Percentiles rank a stretch among this genome's conserved stretches.
These are phyloP conservation scores for Trametopsis cervina DNA, from an alignment of 768 basidiomycete species.

Conservation along the genomic window DNA sequence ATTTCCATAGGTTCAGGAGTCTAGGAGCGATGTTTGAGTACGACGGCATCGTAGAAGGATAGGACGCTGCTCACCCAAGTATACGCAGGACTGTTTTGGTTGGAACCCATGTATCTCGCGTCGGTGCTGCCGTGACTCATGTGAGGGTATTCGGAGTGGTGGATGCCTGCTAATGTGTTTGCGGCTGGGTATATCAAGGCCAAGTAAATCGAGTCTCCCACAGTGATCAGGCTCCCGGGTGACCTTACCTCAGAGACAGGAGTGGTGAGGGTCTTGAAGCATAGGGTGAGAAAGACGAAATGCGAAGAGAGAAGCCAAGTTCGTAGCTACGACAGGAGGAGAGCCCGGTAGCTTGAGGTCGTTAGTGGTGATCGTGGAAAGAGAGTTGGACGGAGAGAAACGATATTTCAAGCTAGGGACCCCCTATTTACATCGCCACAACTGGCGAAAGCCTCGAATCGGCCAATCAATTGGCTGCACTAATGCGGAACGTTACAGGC, in stretches of 20 bases:
- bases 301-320: not conserved
- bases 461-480: not conserved
- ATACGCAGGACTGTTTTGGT: conserved; percentile 5
- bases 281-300: not conserved
- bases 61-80: conserved; percentile 6
- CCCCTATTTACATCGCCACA: conserved; percentile 11
- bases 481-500: not conserved
- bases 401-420: not conserved
- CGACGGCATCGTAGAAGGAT: not conserved
- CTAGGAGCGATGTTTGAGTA: not conserved
- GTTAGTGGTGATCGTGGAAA: conserved; percentile 6
- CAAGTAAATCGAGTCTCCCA: too few relatives aligned
- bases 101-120: conserved; percentile 1
- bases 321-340: not conserved
- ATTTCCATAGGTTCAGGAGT: not conserved
- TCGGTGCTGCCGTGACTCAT: conserved; percentile 10
- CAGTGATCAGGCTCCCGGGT: not conserved
- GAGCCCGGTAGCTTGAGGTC: not conserved
- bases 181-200: not conserved
- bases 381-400: conserved; percentile 1
- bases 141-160: not conserved
- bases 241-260: not conserved
- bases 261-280: not conserved
- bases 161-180: not conserved
- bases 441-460: conserved; percentile 5